phyloP scores from a whole-genome alignment of 2,329 filamentous ascomycete genomes.

The Pseudonectria foliicola region DNA sequence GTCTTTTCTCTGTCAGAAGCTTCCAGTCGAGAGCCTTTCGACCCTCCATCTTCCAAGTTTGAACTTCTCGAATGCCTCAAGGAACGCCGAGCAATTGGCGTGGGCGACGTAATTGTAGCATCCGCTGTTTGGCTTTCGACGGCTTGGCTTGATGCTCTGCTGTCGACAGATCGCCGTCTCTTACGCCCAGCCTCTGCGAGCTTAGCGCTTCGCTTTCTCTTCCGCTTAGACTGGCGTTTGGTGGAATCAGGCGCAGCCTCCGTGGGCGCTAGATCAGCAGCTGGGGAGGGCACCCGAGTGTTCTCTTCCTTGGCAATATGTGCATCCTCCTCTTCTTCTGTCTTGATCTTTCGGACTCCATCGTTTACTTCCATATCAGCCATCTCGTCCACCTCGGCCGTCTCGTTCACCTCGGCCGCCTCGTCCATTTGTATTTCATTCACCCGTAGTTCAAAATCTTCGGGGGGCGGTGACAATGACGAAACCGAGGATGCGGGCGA shows the following conservation, averaged over 20 bases:
- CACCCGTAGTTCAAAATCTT: slow-evolving; percentile 10
- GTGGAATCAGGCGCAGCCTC: neutral
- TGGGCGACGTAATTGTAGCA: slow-evolving; percentile 10
- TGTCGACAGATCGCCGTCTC: slow-evolving; percentile 20
- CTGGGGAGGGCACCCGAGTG: too few relatives aligned
- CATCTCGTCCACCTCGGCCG: too few relatives aligned
- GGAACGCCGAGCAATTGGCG: slow-evolving; percentile 15
- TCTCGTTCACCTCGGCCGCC: too few relatives aligned
- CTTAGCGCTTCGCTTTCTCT: slow-evolving; percentile 22
- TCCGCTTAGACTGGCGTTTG: slow-evolving; percentile 15
- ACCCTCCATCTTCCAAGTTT: slow-evolving; percentile 8
- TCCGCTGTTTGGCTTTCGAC: slow-evolving; percentile 13
- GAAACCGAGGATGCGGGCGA: slow-evolving; percentile 8
- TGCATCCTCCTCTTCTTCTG: too few relatives aligned
- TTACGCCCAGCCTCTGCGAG: slow-evolving; percentile 21
- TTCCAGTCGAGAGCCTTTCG: too few relatives aligned
- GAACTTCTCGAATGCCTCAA: slow-evolving; percentile 17
- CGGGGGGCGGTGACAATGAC: slow-evolving; percentile 7
- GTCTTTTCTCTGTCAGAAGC: too few relatives aligned
- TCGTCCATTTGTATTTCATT: neutral
- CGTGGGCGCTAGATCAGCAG: too few relatives aligned
- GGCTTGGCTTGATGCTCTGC: slow-evolving; percentile 8
- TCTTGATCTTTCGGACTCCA: too few relatives aligned
- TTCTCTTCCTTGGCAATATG: too few relatives aligned
- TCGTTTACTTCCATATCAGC: neutral